phyloP scores from a whole-genome alignment of 805 yeast species.

The Komagataella mondaviorum region DNA sequence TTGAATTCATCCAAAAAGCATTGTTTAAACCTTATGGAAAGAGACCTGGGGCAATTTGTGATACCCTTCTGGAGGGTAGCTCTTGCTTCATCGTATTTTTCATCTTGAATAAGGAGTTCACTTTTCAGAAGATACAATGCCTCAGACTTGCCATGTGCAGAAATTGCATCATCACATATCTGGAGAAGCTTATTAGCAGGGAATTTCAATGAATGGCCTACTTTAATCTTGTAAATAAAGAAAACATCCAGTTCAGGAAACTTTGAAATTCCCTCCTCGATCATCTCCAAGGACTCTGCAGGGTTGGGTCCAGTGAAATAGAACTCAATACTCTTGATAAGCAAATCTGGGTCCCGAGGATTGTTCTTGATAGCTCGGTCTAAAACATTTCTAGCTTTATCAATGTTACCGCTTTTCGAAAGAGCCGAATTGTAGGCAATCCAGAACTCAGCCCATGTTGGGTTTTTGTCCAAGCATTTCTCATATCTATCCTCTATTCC shows the following conservation, averaged over 20 bases:
- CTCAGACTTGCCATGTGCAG: not conserved
- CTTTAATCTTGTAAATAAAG: not conserved
- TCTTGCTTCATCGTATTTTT: constrained; percentile 25
- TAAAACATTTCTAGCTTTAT: not conserved
- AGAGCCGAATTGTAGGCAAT: not conserved
- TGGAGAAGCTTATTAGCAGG: not conserved
- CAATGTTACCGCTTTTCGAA: not conserved
- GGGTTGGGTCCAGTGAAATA: not conserved
- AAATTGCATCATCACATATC: not conserved
- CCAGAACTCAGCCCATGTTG: not conserved
- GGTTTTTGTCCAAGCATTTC: not conserved
- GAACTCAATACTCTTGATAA: not conserved
- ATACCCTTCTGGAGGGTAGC: constrained; percentile 36
- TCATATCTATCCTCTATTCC: not conserved
- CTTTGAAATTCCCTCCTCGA: constrained; percentile 30
- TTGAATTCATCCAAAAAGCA: constrained; percentile 31
- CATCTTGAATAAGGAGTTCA: constrained; percentile 28
- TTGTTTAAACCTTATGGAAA: constrained; percentile 40
- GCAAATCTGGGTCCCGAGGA: not conserved
- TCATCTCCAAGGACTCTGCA: constrained; percentile 22
- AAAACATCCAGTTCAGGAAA: constrained; percentile 40
- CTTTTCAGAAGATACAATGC: constrained; percentile 41
- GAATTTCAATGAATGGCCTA: not conserved
- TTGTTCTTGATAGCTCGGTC: not conserved
- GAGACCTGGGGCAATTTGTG: constrained; percentile 26